A percentile compares a stretch with the other conserved stretches of the same genome.
Evolutionary conservation across 176 grass and related monocot species (phyloP).

Genomic region (Chrysopogon serrulatus): DNA sequence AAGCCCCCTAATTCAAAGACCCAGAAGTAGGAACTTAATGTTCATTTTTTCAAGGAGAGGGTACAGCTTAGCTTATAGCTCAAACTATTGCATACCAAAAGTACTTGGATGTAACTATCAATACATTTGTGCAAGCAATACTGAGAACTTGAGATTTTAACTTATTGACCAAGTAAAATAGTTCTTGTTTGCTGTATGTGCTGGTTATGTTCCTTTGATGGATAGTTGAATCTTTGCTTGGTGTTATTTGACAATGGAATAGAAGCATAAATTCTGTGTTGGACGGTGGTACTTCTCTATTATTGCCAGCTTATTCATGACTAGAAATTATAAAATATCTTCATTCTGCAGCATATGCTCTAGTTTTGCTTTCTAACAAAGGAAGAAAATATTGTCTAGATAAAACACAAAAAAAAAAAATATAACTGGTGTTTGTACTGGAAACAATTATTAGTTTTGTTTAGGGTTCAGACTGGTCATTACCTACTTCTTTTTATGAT

Average conservation of each 20-base stretch:
- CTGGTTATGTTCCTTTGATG: not conserved
- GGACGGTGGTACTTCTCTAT: not conserved
- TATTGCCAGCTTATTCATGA: not conserved
- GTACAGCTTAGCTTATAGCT: not conserved
- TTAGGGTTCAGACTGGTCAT: not conserved
- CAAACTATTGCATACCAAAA: slow-evolving; percentile 6
- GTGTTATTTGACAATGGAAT: slow-evolving; percentile 13
- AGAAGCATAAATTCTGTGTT: not conserved
- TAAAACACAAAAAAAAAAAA: not conserved
- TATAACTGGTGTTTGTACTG: not conserved
- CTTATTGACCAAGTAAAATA: slow-evolving; percentile 7
- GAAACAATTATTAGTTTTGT: not conserved
- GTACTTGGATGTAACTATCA: not conserved
- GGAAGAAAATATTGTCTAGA: not conserved
- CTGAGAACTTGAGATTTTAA: not conserved
- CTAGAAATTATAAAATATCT: not conserved
- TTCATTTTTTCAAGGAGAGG: not conserved
- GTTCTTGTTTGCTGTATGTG: not conserved
- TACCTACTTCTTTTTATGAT: not conserved
- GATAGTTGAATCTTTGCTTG: not conserved
- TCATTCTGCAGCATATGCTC: not conserved
- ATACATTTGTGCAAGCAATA: not conserved
- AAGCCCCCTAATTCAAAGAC: not conserved
- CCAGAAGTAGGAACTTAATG: not conserved
- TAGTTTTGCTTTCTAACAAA: not conserved